A percentile compares a stretch with the other conserved stretches of the same genome.
phyloP scores from a whole-genome alignment of 768 basidiomycete genomes.

The Naematelia aurantialba region DNA sequence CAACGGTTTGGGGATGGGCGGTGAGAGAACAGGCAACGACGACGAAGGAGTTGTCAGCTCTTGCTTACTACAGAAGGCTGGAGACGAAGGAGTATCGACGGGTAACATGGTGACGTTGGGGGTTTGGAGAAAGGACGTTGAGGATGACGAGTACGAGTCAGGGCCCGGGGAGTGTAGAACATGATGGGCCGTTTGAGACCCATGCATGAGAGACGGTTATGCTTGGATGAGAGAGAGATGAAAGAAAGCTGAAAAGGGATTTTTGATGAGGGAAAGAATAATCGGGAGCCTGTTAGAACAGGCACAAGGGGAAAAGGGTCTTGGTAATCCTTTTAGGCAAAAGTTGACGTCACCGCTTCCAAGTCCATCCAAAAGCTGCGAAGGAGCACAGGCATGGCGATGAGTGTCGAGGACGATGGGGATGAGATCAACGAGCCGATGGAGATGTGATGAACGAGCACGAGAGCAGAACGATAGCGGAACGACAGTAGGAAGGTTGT shows the following conservation, averaged over 20 bases:
- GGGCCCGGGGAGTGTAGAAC: conserved; percentile 7
- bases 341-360: conserved; percentile 8
- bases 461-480: too few species aligned
- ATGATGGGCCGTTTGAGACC: not conserved
- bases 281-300: not conserved
- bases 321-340: conserved; percentile 1
- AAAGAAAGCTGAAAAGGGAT: not conserved
- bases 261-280: not conserved
- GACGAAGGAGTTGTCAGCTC: conserved; percentile 25
- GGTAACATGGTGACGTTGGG: conserved; percentile 9
- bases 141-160: not conserved
- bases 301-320: not conserved
- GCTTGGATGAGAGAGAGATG: not conserved
- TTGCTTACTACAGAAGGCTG: conserved; percentile 13
- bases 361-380: too few species aligned
- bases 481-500: too few species aligned
- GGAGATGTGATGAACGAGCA: too few species aligned
- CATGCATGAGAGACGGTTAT: not conserved
- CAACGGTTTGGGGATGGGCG: conserved; percentile 7
- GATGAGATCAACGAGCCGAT: too few species aligned
- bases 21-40: conserved; percentile 5
- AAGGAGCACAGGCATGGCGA: too few species aligned
- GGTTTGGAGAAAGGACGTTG: not conserved
- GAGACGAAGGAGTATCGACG: conserved; percentile 4
- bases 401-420: too few species aligned